These are phyloP conservation scores for Zalaria sp. DNA, from an alignment of 2,329 filamentous ascomycete genomes.

Conservation along the genomic window DNA sequence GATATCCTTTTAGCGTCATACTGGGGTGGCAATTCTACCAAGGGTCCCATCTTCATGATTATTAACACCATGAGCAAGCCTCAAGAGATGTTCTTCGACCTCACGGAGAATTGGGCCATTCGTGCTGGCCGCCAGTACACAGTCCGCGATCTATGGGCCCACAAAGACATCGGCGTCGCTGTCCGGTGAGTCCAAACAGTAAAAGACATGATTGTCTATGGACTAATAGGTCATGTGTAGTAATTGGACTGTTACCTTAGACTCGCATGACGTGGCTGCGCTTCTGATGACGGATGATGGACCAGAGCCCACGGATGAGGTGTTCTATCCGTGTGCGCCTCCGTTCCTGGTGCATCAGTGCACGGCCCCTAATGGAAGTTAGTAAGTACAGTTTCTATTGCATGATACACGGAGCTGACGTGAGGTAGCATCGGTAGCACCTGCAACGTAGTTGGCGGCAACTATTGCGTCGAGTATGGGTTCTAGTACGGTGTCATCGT, in stretches of 20 bases:
- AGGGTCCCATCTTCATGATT: slow-evolving; percentile 14
- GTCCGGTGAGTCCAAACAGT: slow-evolving; percentile 1
- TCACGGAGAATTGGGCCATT: slow-evolving; percentile 13
- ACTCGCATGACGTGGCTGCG: slow-evolving; percentile 11
- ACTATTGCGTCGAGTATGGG: too few relatives aligned
- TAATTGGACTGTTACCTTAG: slow-evolving; percentile 10
- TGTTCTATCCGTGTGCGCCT: slow-evolving; percentile 4
- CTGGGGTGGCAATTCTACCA: slow-evolving; percentile 13
- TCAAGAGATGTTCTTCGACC: slow-evolving; percentile 10
- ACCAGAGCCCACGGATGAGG: slow-evolving; percentile 4
- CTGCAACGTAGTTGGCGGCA: too few relatives aligned
- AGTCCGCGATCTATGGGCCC: slow-evolving; percentile 14
- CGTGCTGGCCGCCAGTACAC: slow-evolving; percentile 11
- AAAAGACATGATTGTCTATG: neutral
- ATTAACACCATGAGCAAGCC: slow-evolving; percentile 10
- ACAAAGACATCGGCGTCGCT: slow-evolving; percentile 9
- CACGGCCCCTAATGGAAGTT: neutral
- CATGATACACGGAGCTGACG: too few relatives aligned
- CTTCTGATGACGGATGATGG: slow-evolving; percentile 11
- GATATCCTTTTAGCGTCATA: slow-evolving; percentile 7
- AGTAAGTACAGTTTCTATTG: neutral
- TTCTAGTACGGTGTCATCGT: too few relatives aligned
- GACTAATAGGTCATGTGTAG: neutral
- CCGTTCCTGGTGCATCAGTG: neutral
- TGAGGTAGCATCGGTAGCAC: too few relatives aligned